Evolutionary conservation across 2,329 filamentous ascomycete species (phyloP).

Genomic region (Dendrostoma leiphaemia): DNA sequence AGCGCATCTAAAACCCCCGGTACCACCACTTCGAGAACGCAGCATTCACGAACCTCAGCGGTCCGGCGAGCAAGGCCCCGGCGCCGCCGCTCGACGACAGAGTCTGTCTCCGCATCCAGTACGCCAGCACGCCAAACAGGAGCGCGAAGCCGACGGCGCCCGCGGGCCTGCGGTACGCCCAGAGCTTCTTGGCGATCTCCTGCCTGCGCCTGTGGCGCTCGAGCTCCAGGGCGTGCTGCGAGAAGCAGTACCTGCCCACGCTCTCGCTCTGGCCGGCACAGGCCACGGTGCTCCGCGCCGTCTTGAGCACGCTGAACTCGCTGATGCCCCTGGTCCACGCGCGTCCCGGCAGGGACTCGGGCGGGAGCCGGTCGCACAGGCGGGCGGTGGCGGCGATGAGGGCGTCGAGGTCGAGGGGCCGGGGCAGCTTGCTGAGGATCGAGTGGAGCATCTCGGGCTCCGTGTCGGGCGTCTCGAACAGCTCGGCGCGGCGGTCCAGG

Average conservation of each 20-base stretch:
- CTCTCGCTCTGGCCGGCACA: slow-evolving; percentile 56
- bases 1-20: background rate
- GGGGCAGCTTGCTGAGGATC: slow-evolving; percentile 81
- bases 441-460: slow-evolving; percentile 93
- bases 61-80: background rate
- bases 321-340: slow-evolving; percentile 68
- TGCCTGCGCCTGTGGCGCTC: slow-evolving; percentile 59
- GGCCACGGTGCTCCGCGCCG: slow-evolving; percentile 56
- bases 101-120: slow-evolving; percentile 60
- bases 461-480: slow-evolving; percentile 79
- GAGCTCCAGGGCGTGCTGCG: slow-evolving; percentile 71
- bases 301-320: slow-evolving; percentile 78
- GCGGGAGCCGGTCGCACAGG: slow-evolving; percentile 68
- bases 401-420: slow-evolving; percentile 74
- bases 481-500: slow-evolving; percentile 73
- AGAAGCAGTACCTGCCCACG: slow-evolving; percentile 68
- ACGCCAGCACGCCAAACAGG: slow-evolving; percentile 64
- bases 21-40: slow-evolving; percentile 17
- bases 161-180: slow-evolving; percentile 65
- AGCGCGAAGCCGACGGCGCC: slow-evolving; percentile 63
- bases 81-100: slow-evolving; percentile 11
- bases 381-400: slow-evolving; percentile 65
- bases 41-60: slow-evolving; percentile 20
- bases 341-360: slow-evolving; percentile 60
- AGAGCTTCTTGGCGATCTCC: slow-evolving; percentile 49